Percentiles rank a stretch among this genome's conserved stretches.
These are phyloP conservation scores for Sphaerulina vaccinii DNA, from an alignment of 2,329 filamentous ascomycete species.

Conservation along the genomic window DNA sequence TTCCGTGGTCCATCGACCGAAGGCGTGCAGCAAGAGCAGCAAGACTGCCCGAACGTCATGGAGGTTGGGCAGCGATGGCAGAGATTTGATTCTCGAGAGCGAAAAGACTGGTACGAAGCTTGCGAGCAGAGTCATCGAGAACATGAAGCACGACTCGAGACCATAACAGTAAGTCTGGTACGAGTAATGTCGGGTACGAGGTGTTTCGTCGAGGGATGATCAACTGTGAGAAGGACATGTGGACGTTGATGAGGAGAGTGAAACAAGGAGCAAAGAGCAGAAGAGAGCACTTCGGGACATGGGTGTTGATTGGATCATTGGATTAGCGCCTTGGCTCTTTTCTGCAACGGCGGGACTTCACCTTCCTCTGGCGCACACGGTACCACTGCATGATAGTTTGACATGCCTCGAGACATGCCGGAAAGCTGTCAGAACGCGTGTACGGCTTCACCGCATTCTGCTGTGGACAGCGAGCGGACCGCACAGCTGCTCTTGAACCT, in stretches of 20 bases:
- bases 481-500: constrained; percentile 5
- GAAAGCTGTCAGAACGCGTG: background rate
- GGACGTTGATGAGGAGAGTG: background rate
- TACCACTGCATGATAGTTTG: background rate
- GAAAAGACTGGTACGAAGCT: constrained; percentile 7
- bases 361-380: background rate
- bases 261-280: background rate
- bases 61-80: constrained; percentile 5
- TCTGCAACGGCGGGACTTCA: background rate
- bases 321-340: background rate
- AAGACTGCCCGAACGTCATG: constrained; percentile 12
- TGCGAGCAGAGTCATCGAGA: background rate
- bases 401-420: background rate
- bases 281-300: background rate
- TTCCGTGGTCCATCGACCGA: constrained; percentile 10
- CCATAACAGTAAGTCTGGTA: background rate
- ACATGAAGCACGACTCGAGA: background rate
- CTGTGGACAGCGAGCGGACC: background rate
- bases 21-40: constrained; percentile 11
- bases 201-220: no score
- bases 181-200: background rate
- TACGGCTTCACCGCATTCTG: constrained; percentile 7
- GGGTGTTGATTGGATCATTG: background rate
- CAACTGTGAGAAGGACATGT: background rate
- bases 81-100: background rate